Evolutionary conservation across 495 filamentous ascomycete genomes (phyloP).

Genomic region (Aspergillus hancockii): DNA sequence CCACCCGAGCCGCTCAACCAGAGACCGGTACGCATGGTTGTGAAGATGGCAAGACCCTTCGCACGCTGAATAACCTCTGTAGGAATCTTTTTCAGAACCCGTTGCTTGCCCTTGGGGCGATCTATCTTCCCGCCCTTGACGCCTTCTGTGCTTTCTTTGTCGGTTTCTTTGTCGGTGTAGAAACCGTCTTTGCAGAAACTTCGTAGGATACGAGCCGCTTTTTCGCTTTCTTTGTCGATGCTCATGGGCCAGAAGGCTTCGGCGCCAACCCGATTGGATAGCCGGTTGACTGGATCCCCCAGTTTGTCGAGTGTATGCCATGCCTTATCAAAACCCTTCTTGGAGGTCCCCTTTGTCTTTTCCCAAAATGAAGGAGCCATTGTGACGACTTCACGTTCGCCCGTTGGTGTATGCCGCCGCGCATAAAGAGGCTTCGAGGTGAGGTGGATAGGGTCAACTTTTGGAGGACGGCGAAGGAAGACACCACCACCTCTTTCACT

Average conservation of each 20-base stretch:
- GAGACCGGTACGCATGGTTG: conserved; percentile 87
- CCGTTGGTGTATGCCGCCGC: background rate
- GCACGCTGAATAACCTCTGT: conserved; percentile 78
- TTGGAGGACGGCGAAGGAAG: background rate
- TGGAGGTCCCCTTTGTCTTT: conserved; percentile 45
- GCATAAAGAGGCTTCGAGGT: background rate
- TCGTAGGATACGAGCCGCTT: conserved; percentile 76
- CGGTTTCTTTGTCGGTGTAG: conserved; percentile 45
- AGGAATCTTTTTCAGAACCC: conserved; percentile 80
- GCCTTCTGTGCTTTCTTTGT: conserved; percentile 18
- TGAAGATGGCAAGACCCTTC: conserved; percentile 87
- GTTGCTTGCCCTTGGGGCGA: conserved; percentile 65
- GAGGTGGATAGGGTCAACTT: conserved; percentile 5
- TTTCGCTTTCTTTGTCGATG: conserved; percentile 79
- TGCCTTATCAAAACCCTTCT: conserved; percentile 58
- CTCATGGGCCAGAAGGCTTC: conserved; percentile 83
- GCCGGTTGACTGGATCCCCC: conserved; percentile 69
- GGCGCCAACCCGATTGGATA: conserved; percentile 70
- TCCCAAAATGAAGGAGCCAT: conserved; percentile 41
- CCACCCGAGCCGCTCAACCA: conserved; percentile 85
- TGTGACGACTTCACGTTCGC: conserved; percentile 11
- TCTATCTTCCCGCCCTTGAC: conserved; percentile 44
- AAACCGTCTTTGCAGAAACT: conserved; percentile 79
- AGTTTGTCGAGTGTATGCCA: conserved; percentile 54
- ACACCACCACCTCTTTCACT: conserved; percentile 10